Base-by-base conservation (phyloP, 75 land plant genomes). In the Azolla pinnata region DNA sequence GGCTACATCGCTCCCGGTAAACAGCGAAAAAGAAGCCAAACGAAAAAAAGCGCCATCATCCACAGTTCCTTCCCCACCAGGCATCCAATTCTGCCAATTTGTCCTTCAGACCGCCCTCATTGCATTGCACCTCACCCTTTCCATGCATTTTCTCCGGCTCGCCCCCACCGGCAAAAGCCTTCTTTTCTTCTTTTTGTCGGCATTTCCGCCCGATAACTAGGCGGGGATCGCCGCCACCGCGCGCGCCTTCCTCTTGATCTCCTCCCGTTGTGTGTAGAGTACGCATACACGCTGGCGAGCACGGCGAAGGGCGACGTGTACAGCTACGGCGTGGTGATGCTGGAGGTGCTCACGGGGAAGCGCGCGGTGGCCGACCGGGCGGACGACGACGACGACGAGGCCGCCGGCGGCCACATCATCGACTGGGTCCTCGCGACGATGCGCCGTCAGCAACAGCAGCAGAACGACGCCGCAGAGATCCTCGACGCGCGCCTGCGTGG, bases 1-100 rank as follows among this genome's bases (percentile, higher is more conserved):
- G 81, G 81, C 32, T 78, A 78, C 68, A 78, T 78, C 31, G 81
- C 81, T 9, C 81, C 81, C 16, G 81, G 81, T 65, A n/a, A n/a
- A n/a, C n/a, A n/a, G n/a, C n/a, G n/a, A n/a, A n/a, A n/a, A n/a
- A n/a, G n/a, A n/a, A n/a, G n/a, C n/a, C n/a, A n/a, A n/a, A n/a
- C n/a, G n/a, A n/a, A n/a, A n/a, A n/a, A n/a, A n/a, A n/a, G n/a
- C n/a, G n/a, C n/a, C n/a, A n/a, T n/a, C n/a, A n/a, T n/a, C n/a
- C n/a, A n/a, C n/a, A n/a, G n/a, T n/a, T n/a, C n/a, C n/a, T n/a
- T n/a, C n/a, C n/a, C n/a, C n/a, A n/a, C n/a, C n/a, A n/a, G n/a
- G n/a, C n/a, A n/a, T n/a, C n/a, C n/a, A n/a, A n/a, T n/a, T n/a
- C n/a, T n/a, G n/a, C n/a, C n/a, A n/a, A n/a, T n/a, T n/a, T n/a